Evolutionary conservation across 768 basidiomycete genomes (phyloP).

Genomic region (Mycena pura): DNA sequence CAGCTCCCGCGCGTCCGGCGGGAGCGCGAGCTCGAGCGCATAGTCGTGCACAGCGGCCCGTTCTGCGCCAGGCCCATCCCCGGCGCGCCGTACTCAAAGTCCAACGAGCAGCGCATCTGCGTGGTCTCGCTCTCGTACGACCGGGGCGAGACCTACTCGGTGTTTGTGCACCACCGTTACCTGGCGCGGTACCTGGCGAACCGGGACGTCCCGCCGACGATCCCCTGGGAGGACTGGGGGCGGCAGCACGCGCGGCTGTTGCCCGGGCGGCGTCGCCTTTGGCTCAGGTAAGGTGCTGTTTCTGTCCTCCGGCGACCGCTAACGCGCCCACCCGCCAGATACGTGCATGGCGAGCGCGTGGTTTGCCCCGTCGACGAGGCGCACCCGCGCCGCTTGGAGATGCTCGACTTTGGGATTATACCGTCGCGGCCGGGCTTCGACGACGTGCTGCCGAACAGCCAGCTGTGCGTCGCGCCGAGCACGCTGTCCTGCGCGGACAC

Average conservation of each 20-base stretch:
- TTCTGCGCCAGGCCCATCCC: constrained; percentile 3
- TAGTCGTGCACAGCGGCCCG: constrained; percentile 15
- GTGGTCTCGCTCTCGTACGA: constrained; percentile 16
- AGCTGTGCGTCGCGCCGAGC: neutral
- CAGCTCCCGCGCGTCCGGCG: neutral
- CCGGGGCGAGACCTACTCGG: neutral
- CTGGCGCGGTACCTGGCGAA: neutral
- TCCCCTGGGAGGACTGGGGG: constrained; percentile 24
- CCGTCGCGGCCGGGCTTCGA: neutral
- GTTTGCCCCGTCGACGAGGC: constrained; percentile 7
- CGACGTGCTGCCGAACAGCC: neutral
- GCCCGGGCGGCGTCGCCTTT: neutral
- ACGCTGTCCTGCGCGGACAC: neutral
- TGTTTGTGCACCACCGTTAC: constrained; percentile 19
- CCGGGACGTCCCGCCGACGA: neutral
- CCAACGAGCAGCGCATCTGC: constrained; percentile 7
- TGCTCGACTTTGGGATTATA: constrained; percentile 17
- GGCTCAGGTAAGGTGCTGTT: constrained; percentile 9
- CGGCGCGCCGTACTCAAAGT: constrained; percentile 2
- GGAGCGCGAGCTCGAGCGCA: neutral
- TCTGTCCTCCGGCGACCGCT: neutral
- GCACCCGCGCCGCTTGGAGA: neutral
- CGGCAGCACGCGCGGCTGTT: constrained; percentile 18
- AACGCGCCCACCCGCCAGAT: neutral
- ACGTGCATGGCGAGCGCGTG: constrained; percentile 26